phyloP scores from a whole-genome alignment of 148 eudicot genomes.

The Silene uniflora region DNA sequence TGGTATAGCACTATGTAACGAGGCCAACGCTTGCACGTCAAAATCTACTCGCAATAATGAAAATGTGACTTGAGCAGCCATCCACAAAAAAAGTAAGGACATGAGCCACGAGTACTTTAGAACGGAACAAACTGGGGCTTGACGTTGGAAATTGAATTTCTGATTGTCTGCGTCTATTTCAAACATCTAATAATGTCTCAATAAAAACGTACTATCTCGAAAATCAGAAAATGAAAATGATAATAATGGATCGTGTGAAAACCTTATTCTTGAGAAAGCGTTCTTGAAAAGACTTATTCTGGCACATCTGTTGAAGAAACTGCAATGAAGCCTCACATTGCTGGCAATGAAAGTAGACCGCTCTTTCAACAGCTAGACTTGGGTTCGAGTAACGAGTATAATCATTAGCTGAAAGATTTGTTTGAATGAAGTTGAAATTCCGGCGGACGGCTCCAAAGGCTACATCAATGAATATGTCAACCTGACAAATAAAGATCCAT shows the following conservation, averaged over 20 bases:
- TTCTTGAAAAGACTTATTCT: slow-evolving; percentile 77
- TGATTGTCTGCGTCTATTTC: background rate
- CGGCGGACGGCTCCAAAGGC: slow-evolving; percentile 74
- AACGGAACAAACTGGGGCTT: background rate
- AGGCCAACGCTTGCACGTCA: background rate
- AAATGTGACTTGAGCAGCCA: background rate
- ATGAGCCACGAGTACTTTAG: background rate
- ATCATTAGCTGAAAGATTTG: slow-evolving; percentile 46
- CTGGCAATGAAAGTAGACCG: slow-evolving; percentile 55
- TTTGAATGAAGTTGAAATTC: slow-evolving; percentile 58
- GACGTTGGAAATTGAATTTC: background rate
- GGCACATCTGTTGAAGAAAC: slow-evolving; percentile 79
- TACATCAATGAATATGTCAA: slow-evolving; percentile 69
- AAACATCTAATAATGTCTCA: background rate
- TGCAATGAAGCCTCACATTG: slow-evolving; percentile 94
- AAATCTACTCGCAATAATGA: background rate
- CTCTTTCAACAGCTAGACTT: slow-evolving; percentile 38
- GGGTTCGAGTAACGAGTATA: slow-evolving; percentile 28
- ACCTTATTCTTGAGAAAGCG: slow-evolving; percentile 83
- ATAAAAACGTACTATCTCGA: background rate
- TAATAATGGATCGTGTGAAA: slow-evolving; percentile 9
- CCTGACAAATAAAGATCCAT: slow-evolving; percentile 45
- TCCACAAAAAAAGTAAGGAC: background rate
- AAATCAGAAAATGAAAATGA: background rate
- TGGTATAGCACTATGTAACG: background rate